Evolutionary conservation across 2,329 filamentous ascomycete genomes (phyloP).

Genomic region (Trichoderma brevicompactum): DNA sequence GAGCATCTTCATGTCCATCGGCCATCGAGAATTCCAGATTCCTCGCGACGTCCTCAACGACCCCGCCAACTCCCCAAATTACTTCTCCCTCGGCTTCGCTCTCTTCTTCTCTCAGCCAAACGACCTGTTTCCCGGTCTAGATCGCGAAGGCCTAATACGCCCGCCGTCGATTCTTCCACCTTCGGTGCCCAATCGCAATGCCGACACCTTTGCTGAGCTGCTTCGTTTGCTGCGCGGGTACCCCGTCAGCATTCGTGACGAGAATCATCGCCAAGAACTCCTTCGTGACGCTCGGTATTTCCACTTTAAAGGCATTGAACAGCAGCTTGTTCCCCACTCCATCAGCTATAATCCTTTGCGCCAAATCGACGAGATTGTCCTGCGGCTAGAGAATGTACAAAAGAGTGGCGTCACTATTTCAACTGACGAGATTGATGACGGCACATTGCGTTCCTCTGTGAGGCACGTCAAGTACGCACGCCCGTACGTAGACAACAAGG

Average conservation of each 20-base stretch:
- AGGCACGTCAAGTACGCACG: constrained; percentile 77
- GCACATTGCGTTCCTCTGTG: constrained; percentile 35
- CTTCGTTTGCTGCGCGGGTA: constrained; percentile 84
- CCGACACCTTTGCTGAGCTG: constrained; percentile 83
- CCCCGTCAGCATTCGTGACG: constrained; percentile 73
- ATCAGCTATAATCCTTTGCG: constrained; percentile 76
- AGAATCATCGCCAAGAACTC: constrained; percentile 75
- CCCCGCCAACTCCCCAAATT: constrained; percentile 92
- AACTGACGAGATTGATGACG: constrained; percentile 46
- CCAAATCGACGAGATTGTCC: constrained; percentile 71
- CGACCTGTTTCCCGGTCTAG: constrained; percentile 84
- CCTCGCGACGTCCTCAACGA: constrained; percentile 83
- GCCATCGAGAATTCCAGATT: constrained; percentile 84
- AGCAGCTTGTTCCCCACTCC: constrained; percentile 77
- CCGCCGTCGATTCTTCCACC: constrained; percentile 87
- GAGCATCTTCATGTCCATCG: constrained; percentile 90
- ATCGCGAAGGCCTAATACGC: constrained; percentile 76
- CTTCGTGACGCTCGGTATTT: constrained; percentile 90
- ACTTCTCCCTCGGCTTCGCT: constrained; percentile 88
- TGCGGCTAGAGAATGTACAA: constrained; percentile 84
- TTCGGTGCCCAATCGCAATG: constrained; percentile 76
- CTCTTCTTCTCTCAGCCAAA: constrained; percentile 81
- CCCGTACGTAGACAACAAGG: constrained; percentile 78
- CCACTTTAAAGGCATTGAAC: constrained; percentile 89
- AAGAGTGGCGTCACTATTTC: constrained; percentile 78